Conservation (phyloP, 176 grass and related monocot genomes). For the Zizania latifolia region DNA sequence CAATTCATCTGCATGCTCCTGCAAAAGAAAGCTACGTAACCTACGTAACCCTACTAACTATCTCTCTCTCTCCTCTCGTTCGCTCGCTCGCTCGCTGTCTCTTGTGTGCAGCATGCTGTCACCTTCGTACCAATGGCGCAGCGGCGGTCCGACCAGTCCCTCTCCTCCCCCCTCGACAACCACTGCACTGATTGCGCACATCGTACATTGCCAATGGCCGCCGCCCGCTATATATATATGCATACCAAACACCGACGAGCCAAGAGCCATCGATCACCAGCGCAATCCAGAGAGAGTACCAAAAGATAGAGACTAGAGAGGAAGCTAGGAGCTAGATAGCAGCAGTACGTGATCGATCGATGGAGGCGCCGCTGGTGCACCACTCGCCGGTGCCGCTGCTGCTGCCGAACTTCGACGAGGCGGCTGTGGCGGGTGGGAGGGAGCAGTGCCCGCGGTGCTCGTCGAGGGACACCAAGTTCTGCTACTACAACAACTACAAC, state of each 20-base stretch:
- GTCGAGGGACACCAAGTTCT: constrained; percentile 85
- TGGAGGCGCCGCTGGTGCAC: neutral
- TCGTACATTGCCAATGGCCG: neutral
- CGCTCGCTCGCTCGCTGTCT: neutral
- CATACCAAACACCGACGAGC: neutral
- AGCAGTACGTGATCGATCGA: neutral
- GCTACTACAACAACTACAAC: constrained; percentile 96
- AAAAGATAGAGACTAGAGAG: too few species aligned
- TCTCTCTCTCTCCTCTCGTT: neutral
- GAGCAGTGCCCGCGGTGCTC: constrained; percentile 65
- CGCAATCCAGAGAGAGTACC: too few species aligned
- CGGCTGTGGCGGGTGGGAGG: neutral
- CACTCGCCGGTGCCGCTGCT: neutral
- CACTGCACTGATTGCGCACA: neutral
- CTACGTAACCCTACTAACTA: neutral
- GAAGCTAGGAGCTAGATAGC: too few species aligned
- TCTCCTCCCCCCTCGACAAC: neutral
- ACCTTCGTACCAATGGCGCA: neutral
- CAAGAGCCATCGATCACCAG: neutral
- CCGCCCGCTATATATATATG: neutral
- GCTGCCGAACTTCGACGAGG: too few species aligned
- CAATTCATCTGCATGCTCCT: neutral
- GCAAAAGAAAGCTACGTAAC: constrained; percentile 20
- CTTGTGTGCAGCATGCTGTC: neutral
- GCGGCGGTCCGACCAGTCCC: neutral